A percentile compares a stretch with the other conserved stretches of the same genome.
These are phyloP conservation scores for Puccinia brachypodii DNA, from an alignment of 1,284 basidiomycete genomes.

Conservation along the genomic window DNA sequence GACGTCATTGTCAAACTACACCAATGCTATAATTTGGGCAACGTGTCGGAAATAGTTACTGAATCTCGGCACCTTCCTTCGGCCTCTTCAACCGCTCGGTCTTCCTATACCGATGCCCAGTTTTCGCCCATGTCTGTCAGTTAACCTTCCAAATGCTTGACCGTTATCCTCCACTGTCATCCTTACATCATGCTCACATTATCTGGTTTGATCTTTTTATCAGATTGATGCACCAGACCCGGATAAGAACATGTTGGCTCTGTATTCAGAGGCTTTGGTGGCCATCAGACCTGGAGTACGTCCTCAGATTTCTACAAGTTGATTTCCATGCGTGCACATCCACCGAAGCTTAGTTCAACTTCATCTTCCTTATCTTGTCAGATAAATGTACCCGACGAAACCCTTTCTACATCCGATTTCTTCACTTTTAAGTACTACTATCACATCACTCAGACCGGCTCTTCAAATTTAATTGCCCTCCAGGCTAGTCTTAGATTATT, in stretches of 20 bases:
- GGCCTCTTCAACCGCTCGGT: slow-evolving; percentile 61
- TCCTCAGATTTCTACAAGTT: not conserved
- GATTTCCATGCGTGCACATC: not conserved
- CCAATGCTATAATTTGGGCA: slow-evolving; percentile 66
- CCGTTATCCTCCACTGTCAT: not conserved
- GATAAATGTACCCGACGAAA: slow-evolving; percentile 42
- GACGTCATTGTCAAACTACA: slow-evolving; percentile 64
- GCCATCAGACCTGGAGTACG: slow-evolving; percentile 36
- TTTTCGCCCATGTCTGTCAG: slow-evolving; percentile 60
- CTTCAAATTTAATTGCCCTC: slow-evolving; percentile 14
- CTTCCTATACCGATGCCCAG: slow-evolving; percentile 61
- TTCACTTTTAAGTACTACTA: slow-evolving; percentile 35
- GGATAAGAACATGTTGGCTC: slow-evolving; percentile 30
- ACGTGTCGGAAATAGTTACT: slow-evolving; percentile 58
- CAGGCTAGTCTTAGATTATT: slow-evolving; percentile 35
- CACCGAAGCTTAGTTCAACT: not conserved
- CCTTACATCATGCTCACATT: not conserved
- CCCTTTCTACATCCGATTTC: slow-evolving; percentile 26
- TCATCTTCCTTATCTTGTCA: not conserved
- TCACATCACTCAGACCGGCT: slow-evolving; percentile 20
- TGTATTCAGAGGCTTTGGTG: slow-evolving; percentile 36
- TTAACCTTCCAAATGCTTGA: slow-evolving; percentile 61
- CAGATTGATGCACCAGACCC: slow-evolving; percentile 33
- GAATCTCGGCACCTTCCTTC: slow-evolving; percentile 16
- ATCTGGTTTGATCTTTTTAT: slow-evolving; percentile 2